Percentiles rank a stretch among this genome's conserved stretches.
phyloP scores from a whole-genome alignment of 2,329 filamentous ascomycete species.

The Colletotrichum sp. region DNA sequence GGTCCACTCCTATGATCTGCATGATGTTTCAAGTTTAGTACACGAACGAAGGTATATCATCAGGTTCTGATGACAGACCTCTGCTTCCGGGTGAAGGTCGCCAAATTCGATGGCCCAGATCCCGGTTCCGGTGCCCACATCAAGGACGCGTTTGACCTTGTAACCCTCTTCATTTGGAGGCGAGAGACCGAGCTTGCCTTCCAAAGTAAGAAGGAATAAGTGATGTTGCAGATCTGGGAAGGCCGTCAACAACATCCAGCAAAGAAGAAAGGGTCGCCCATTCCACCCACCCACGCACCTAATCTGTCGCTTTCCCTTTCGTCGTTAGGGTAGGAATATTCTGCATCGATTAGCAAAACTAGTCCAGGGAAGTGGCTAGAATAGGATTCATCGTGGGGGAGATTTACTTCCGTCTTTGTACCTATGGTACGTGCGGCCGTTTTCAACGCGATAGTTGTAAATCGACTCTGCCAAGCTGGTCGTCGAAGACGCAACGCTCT shows the following conservation, averaged over 20 bases:
- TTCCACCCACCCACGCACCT: neutral
- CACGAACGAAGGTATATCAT: accelerated
- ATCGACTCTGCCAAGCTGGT: neutral
- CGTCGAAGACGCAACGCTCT: neutral
- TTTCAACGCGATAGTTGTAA: neutral
- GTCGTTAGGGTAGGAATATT: neutral
- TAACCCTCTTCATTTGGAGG: neutral
- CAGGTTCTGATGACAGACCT: neutral
- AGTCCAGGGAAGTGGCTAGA: neutral
- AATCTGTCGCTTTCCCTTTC: neutral
- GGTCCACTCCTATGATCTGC: neutral
- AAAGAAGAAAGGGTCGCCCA: neutral
- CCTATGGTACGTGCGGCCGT: neutral
- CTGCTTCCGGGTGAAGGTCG: neutral
- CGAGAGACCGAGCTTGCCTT: neutral
- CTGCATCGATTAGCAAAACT: neutral
- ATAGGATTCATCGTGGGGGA: too few relatives aligned
- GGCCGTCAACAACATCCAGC: neutral
- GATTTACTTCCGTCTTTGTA: neutral
- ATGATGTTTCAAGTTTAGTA: neutral
- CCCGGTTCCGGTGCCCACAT: neutral
- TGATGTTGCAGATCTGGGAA: neutral
- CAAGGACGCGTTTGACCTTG: neutral
- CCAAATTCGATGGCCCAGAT: neutral
- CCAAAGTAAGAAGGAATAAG: neutral